phyloP scores from a whole-genome alignment of 2,329 filamentous ascomycete genomes.

The Beauveria rudraprayagi region DNA sequence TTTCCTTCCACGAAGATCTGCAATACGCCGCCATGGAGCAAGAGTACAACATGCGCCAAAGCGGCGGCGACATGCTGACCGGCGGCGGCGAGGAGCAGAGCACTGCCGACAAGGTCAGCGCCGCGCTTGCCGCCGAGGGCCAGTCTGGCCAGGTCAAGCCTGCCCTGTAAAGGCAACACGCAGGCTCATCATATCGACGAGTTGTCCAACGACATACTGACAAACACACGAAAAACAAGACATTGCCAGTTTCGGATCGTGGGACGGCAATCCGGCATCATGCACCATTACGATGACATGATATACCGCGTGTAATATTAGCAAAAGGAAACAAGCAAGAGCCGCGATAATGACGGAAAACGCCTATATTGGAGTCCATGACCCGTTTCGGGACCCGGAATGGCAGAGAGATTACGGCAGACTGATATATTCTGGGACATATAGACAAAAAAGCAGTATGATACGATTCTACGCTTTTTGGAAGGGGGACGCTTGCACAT shows the following conservation, averaged over 20 bases:
- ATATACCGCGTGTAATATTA: conserved; percentile 7
- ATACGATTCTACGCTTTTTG: not conserved
- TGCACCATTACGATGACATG: conserved; percentile 6
- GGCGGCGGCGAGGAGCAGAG: conserved; percentile 34
- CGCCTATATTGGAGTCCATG: not conserved
- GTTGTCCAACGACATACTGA: not conserved
- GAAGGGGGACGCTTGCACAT: not conserved
- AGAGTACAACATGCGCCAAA: conserved; percentile 92
- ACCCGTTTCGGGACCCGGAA: not conserved
- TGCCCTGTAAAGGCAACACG: conserved; percentile 34
- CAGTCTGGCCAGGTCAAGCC: conserved; percentile 34
- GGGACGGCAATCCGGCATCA: not conserved
- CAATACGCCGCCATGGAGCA: conserved; percentile 96
- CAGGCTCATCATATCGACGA: not conserved
- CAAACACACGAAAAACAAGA: not conserved
- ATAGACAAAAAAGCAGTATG: conserved; percentile 2
- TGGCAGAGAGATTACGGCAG: not conserved
- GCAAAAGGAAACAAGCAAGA: not conserved
- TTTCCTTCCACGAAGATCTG: conserved; percentile 93
- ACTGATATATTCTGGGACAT: not conserved
- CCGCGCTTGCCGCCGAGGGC: conserved; percentile 35
- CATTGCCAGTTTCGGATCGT: not conserved
- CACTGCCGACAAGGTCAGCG: conserved; percentile 42
- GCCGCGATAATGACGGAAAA: not conserved
- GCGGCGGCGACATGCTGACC: conserved; percentile 64